Conservation (phyloP, 108 stramenopile species). For the Thalassiosira profunda region DNA sequence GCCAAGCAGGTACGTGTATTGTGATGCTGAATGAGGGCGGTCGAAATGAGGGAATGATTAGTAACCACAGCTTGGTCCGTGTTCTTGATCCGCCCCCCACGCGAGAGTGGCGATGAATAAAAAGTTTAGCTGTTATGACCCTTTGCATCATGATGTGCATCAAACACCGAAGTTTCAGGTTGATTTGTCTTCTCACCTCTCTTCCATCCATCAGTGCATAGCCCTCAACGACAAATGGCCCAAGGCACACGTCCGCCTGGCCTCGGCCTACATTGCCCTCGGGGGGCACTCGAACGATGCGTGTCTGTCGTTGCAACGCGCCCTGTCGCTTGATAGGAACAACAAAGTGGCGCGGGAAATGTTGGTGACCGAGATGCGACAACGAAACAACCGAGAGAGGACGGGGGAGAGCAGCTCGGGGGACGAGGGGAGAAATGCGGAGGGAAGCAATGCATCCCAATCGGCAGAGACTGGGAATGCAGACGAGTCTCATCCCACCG, state of each 20-base stretch:
- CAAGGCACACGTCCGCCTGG: constrained; percentile 82
- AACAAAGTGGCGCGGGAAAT: constrained; percentile 73
- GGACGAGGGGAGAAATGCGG: neutral
- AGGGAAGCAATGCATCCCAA: too few species aligned
- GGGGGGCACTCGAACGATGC: constrained; percentile 86
- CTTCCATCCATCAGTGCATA: constrained; percentile 50
- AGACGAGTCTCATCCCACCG: neutral
- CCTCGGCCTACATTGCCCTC: constrained; percentile 76
- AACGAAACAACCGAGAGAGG: constrained; percentile 30
- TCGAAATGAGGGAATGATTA: constrained; percentile 31
- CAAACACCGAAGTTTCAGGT: neutral
- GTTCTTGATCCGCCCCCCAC: constrained; percentile 54
- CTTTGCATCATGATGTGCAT: neutral
- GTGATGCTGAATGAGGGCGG: neutral
- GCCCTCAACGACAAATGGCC: constrained; percentile 76
- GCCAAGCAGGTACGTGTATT: constrained; percentile 60
- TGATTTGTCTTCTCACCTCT: neutral
- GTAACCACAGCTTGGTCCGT: constrained; percentile 41
- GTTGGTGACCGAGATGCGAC: constrained; percentile 68
- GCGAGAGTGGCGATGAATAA: constrained; percentile 49
- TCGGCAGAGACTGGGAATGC: too few species aligned
- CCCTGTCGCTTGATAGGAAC: constrained; percentile 64
- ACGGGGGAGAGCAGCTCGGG: neutral
- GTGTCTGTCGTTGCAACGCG: constrained; percentile 74
- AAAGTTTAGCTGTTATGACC: constrained; percentile 30